phyloP scores from a whole-genome alignment of 2,329 filamentous ascomycete species.

The Diaporthe citrichinensis region DNA sequence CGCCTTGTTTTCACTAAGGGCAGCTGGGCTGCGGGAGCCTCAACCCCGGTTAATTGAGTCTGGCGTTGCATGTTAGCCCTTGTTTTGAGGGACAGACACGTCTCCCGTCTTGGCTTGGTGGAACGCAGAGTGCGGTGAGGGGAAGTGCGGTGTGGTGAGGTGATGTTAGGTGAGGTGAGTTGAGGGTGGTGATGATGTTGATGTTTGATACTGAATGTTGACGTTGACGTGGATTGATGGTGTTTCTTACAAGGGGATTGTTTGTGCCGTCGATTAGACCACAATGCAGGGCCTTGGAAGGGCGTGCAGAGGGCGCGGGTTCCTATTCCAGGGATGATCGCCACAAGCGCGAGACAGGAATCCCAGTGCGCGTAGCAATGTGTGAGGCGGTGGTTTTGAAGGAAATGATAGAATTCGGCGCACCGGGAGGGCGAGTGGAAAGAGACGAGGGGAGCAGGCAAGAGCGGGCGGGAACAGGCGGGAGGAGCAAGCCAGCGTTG shows the following conservation, averaged over 20 bases:
- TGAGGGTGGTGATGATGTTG: neutral
- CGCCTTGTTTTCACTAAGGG: neutral
- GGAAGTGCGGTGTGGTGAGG: neutral
- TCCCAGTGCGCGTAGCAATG: constrained; percentile 38
- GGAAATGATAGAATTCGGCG: constrained; percentile 29
- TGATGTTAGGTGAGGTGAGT: neutral
- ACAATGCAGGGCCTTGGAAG: constrained; percentile 5
- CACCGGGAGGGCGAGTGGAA: constrained; percentile 33
- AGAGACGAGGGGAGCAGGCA: constrained; percentile 14
- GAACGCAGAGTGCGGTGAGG: neutral
- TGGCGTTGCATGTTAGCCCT: constrained; percentile 30
- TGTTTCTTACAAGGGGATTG: constrained; percentile 14
- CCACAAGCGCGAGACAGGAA: constrained; percentile 4
- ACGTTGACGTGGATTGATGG: too few species aligned
- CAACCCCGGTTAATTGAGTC: constrained; percentile 4
- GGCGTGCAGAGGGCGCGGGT: constrained; percentile 17
- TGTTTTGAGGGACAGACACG: neutral
- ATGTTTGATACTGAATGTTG: neutral
- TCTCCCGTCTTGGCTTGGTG: constrained; percentile 5
- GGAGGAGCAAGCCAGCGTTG: neutral
- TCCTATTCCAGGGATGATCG: constrained; percentile 7
- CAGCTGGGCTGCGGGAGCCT: constrained; percentile 19
- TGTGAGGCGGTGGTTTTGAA: constrained; percentile 30
- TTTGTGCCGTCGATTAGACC: neutral
- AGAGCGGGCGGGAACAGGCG: neutral